These are phyloP conservation scores for Cylindricascospora bacillispora DNA, from an alignment of 1,139 yeast species.

Conservation along the genomic window DNA sequence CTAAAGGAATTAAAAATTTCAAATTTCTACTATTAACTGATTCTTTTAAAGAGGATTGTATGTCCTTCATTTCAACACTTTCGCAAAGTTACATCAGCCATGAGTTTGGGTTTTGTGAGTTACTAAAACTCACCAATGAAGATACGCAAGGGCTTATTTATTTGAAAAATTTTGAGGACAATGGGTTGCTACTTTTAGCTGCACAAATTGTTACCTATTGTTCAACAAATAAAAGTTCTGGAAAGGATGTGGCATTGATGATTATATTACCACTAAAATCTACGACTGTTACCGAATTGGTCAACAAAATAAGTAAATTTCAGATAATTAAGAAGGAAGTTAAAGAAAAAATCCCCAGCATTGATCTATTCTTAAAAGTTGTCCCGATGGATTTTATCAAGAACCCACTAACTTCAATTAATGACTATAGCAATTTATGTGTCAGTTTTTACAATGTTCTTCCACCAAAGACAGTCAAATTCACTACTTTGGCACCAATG, in stretches of 20 bases:
- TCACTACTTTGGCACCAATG: constrained; percentile 24
- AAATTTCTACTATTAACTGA: constrained; percentile 39
- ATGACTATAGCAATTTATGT: constrained; percentile 34
- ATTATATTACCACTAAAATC: constrained; percentile 25
- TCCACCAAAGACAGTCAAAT: constrained; percentile 27
- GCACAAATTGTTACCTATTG: constrained; percentile 33
- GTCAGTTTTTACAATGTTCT: constrained; percentile 53
- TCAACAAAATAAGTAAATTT: constrained; percentile 38
- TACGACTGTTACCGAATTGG: constrained; percentile 30
- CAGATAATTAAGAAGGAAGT: constrained; percentile 33
- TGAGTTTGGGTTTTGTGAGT: constrained; percentile 26
- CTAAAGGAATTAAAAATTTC: constrained; percentile 37
- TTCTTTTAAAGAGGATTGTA: constrained; percentile 16
- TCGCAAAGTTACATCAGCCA: constrained; percentile 23
- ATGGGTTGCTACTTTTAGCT: constrained; percentile 33
- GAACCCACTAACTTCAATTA: constrained; percentile 23
- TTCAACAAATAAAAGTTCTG: constrained; percentile 21
- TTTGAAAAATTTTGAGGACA: constrained; percentile 18
- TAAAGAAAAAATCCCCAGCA: constrained; percentile 34
- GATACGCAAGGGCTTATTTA: constrained; percentile 21
- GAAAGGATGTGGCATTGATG: constrained; percentile 22
- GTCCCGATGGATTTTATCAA: constrained; percentile 44
- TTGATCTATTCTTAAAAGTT: constrained; percentile 38
- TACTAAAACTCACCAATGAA: constrained; percentile 21
- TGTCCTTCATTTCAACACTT: constrained; percentile 18